A percentile compares a stretch with the other conserved stretches of the same genome.
Evolutionary conservation across 176 grass and related monocot species (phyloP).

Genomic region (Musa schizocarpa): DNA sequence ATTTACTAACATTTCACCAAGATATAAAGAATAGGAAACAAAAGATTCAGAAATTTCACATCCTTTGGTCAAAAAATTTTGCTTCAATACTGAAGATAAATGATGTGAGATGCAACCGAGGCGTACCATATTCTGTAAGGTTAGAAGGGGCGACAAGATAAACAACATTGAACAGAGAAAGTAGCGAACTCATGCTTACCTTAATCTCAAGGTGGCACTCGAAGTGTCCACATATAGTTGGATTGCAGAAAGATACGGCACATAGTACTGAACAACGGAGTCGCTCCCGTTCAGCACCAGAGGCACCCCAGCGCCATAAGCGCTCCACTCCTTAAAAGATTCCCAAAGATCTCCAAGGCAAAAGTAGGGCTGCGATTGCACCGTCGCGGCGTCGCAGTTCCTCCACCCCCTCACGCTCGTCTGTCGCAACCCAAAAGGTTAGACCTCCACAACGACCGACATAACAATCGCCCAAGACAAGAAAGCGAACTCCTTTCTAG

Average conservation of each 20-base stretch:
- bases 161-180: neutral
- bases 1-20: neutral
- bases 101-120: neutral
- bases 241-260: conserved; percentile 89
- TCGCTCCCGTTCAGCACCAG: conserved; percentile 74
- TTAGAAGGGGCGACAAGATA: neutral
- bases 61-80: too few relatives aligned
- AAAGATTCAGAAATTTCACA: too few relatives aligned
- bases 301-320: conserved; percentile 87
- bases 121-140: neutral
- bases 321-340: conserved; percentile 95
- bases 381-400: conserved; percentile 22
- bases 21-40: neutral
- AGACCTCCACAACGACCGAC: neutral
- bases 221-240: conserved; percentile 59
- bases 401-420: conserved; percentile 39
- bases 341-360: conserved; percentile 87
- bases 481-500: neutral
- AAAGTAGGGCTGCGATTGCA: conserved; percentile 45
- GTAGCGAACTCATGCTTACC: conserved; percentile 25
- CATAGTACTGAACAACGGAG: conserved; percentile 81
- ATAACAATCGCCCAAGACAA: neutral
- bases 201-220: conserved; percentile 38
- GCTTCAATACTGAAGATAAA: neutral
- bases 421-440: conserved; percentile 24